Evolutionary conservation across 2,329 filamentous ascomycete genomes (phyloP), one percentile per base, ranked within the genome.

Genomic region (Elsinoe perseae): DNA sequence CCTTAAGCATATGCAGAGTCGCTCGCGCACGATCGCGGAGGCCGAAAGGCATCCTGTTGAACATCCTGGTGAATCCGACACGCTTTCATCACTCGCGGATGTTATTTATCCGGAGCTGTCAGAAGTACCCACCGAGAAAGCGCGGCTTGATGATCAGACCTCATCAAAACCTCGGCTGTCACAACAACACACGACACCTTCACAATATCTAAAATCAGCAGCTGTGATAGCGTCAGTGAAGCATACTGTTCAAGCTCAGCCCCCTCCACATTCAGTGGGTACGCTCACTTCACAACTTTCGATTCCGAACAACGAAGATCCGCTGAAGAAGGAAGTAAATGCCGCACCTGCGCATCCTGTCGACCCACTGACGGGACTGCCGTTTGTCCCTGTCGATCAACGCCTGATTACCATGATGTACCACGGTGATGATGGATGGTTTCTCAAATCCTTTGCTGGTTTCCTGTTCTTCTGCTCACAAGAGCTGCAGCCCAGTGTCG

Each of bases 401-500:
- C 12, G 48, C 14, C 6, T 52, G 2, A 9, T 52, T 18, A 32
- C 5, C 27, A 18, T 52, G 30, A 23, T 38, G 21, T 52, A 52
- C 32, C 48, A n/a, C 7, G 30, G 25, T 4, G 48, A 52, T 20
- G 25, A 34, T 34, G 48, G 48, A 7, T 52, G 48, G 48, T 52
- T 52, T 18, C 48, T 52, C 3, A n/a, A 36, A 20, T 52, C 48
- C 9, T 52, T 52, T n/a, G n/a, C 48, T 21, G 48, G 48, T 14
- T 52, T 52, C 18, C 48, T 52, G 3, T 52, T 36, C 20, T 52
- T 52, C 27, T 52, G 48, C 18, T 52, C 32, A 8, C 28, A 38
- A 20, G 48, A 52, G 25, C 12, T 52, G 23, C 9, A 12, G 9
- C 30, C 16, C 10, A 21, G 2, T 38, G 16, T 16, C 2, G 6